These are phyloP conservation scores for Decorospora gaudefroyi DNA, from an alignment of 2,329 filamentous ascomycete species.

Conservation along the genomic window DNA sequence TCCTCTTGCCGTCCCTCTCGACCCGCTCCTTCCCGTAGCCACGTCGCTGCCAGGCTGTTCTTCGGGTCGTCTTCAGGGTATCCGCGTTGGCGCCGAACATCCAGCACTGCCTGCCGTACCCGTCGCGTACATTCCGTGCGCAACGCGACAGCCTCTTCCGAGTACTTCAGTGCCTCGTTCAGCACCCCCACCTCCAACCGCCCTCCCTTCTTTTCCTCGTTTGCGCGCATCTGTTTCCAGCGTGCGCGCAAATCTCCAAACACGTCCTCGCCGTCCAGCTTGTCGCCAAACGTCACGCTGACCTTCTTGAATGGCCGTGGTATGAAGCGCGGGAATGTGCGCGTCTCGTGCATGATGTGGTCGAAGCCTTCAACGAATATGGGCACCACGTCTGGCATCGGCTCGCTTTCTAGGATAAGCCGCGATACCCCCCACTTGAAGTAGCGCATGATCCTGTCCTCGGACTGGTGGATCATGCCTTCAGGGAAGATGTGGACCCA, in stretches of 20 bases:
- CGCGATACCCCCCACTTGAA: constrained; percentile 98
- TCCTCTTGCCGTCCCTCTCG: constrained; percentile 63
- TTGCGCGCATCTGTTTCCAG: constrained; percentile 71
- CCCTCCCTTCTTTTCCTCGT: constrained; percentile 53
- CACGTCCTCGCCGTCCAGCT: constrained; percentile 69
- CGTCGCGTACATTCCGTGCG: constrained; percentile 79
- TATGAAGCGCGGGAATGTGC: constrained; percentile 77
- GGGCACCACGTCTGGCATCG: constrained; percentile 84
- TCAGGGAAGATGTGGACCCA: constrained; percentile 98
- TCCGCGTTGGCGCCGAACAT: constrained; percentile 72
- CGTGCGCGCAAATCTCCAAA: constrained; percentile 77
- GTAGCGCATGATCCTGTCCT: constrained; percentile 80
- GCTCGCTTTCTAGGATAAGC: constrained; percentile 85
- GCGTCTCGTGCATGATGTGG: constrained; percentile 82
- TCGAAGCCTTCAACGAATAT: constrained; percentile 95
- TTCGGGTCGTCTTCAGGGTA: constrained; percentile 80
- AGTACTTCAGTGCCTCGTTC: constrained; percentile 67
- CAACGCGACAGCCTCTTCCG: constrained; percentile 74
- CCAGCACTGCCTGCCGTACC: constrained; percentile 78
- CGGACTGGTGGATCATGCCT: constrained; percentile 88
- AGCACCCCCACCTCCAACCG: constrained; percentile 61
- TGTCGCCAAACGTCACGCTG: constrained; percentile 77
- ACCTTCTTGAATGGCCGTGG: constrained; percentile 74
- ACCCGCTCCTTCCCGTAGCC: constrained; percentile 62
- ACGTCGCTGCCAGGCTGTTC: constrained; percentile 78